Percentiles rank a stretch among this genome's conserved stretches.
Evolutionary conservation across 352 stramenopile genomes (phyloP).

Genomic region (Detonula confervacea): DNA sequence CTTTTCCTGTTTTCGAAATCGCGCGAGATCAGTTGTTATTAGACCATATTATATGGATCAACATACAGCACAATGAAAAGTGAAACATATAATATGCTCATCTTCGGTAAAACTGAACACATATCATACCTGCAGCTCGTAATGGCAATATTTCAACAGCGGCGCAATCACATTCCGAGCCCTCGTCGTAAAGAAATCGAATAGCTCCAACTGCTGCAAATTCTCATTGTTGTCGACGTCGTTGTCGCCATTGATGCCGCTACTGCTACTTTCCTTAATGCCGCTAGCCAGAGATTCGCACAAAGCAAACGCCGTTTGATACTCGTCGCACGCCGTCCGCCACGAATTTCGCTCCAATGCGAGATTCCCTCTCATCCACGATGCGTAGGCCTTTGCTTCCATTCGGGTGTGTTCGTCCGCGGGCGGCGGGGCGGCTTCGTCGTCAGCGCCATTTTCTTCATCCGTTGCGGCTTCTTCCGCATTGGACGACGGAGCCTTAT

Average conservation of each 20-base stretch:
- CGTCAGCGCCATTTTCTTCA: constrained; percentile 3
- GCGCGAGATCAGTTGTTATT: background rate
- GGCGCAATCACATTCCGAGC: constrained; percentile 70
- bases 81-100: background rate
- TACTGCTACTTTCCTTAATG: too few relatives aligned
- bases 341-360: constrained; percentile 64
- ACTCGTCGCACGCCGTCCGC: constrained; percentile 57
- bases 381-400: constrained; percentile 67
- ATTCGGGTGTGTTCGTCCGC: constrained; percentile 54
- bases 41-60: background rate
- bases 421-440: background rate
- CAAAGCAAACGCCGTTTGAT: constrained; percentile 52
- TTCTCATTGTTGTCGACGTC: constrained; percentile 17
- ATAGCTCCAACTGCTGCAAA: constrained; percentile 55
- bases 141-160: constrained; percentile 76
- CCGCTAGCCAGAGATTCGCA: constrained; percentile 56
- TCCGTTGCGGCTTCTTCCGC: too few relatives aligned
- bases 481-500: background rate
- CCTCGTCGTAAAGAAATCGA: constrained; percentile 72
- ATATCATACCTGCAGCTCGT: constrained; percentile 64
- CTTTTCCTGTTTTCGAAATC: constrained; percentile 15
- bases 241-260: background rate
- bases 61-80: too few relatives aligned
- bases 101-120: too few relatives aligned
- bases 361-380: constrained; percentile 76